Conservation (phyloP, 345 rosid genomes). For the Murraya koenigii region DNA sequence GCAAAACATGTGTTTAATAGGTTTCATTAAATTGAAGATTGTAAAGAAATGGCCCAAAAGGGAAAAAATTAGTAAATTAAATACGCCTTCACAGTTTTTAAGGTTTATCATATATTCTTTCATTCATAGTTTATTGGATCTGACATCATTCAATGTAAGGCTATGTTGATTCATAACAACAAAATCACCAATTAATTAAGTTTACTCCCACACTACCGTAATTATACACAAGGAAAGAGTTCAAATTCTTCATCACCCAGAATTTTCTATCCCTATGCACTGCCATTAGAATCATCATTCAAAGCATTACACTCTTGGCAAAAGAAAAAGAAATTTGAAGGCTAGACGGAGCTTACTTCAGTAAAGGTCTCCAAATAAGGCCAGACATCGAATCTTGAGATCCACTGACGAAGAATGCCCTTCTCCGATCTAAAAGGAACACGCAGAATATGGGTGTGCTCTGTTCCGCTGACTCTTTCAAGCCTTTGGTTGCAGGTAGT, state of each 20-base stretch:
- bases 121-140: not conserved
- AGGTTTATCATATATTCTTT: not conserved
- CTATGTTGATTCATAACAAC: not conserved
- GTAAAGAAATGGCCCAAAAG: not conserved
- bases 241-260: not conserved
- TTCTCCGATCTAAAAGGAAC: slow-evolving; percentile 93
- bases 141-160: not conserved
- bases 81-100: not conserved
- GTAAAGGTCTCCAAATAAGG: slow-evolving; percentile 92
- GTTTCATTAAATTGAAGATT: not conserved
- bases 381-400: slow-evolving; percentile 98
- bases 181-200: not conserved
- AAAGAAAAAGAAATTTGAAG: not conserved
- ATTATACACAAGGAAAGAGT: not conserved
- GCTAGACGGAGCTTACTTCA: slow-evolving; percentile 43
- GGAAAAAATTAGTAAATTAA: not conserved
- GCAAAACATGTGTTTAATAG: not conserved
- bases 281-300: not conserved
- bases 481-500: slow-evolving; percentile 87
- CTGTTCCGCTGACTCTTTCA: slow-evolving; percentile 95
- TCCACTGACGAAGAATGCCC: slow-evolving; percentile 89
- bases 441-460: slow-evolving; percentile 72
- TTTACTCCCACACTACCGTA: not conserved
- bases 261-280: not conserved
- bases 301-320: not conserved